These are phyloP conservation scores for Cytospora mali DNA, from an alignment of 2,329 filamentous ascomycete species.

Conservation along the genomic window DNA sequence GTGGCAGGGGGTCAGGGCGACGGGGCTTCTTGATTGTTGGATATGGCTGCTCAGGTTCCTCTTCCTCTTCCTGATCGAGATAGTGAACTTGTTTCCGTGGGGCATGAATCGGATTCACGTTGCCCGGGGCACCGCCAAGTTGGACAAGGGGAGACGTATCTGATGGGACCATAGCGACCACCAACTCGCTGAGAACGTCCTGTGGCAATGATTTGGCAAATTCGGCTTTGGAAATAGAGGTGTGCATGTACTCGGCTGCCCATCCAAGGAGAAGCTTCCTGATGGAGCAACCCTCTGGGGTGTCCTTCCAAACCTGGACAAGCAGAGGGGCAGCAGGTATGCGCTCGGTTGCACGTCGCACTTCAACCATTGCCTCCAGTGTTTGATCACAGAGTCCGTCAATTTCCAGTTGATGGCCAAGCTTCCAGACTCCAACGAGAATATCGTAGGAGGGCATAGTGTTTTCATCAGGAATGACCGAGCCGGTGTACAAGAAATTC, in stretches of 20 bases:
- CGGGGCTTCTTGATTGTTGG: conserved; percentile 48
- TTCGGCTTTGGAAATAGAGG: conserved; percentile 56
- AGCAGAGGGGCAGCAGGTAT: conserved; percentile 63
- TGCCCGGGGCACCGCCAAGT: conserved; percentile 33
- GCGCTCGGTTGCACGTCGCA: conserved; percentile 52
- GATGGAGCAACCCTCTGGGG: conserved; percentile 62
- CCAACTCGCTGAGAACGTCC: conserved; percentile 64
- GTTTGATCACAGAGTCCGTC: conserved; percentile 58
- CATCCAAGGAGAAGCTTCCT: conserved; percentile 61
- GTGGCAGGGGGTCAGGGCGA: conserved; percentile 39
- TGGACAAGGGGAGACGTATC: conserved; percentile 44
- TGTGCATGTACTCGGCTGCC: conserved; percentile 65
- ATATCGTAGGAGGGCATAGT: conserved; percentile 55
- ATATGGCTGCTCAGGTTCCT: conserved; percentile 40
- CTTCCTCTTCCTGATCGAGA: conserved; percentile 46
- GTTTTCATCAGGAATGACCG: conserved; percentile 46
- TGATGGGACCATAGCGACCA: conserved; percentile 62
- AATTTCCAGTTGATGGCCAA: conserved; percentile 55
- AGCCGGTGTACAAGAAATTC: conserved; percentile 56
- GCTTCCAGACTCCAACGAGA: conserved; percentile 59
- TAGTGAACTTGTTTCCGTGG: conserved; percentile 53
- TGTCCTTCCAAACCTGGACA: conserved; percentile 64
- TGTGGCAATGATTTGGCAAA: conserved; percentile 64
- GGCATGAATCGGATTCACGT: conserved; percentile 26
- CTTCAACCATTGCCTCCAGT: conserved; percentile 61